Percentiles rank a stretch among this genome's conserved stretches.
Evolutionary conservation across 2,329 filamentous ascomycete species (phyloP).

Genomic region (Fusarium tanahbumbuense): DNA sequence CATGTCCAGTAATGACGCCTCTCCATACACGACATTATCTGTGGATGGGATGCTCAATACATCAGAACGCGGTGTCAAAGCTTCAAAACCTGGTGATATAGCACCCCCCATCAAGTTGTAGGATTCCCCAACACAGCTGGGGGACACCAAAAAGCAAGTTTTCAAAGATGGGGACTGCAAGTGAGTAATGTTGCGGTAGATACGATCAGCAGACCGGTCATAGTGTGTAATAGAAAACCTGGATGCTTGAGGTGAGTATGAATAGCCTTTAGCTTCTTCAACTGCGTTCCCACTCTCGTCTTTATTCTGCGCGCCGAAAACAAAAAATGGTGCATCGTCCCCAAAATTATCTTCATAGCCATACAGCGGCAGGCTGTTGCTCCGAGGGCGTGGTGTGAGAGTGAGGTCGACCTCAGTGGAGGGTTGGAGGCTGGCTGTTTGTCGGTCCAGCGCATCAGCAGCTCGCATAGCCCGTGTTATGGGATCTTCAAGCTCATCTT

Average conservation of each 20-base stretch:
- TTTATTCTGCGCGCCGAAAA: slow-evolving; percentile 56
- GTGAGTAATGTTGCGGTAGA: slow-evolving; percentile 37
- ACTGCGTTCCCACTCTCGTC: slow-evolving; percentile 37
- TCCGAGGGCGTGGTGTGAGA: slow-evolving; percentile 55
- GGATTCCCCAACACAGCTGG: slow-evolving; percentile 53
- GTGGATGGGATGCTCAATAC: slow-evolving; percentile 50
- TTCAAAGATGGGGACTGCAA: slow-evolving; percentile 40
- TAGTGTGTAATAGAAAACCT: slow-evolving; percentile 48
- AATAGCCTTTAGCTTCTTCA: slow-evolving; percentile 30
- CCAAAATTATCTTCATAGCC: slow-evolving; percentile 57
- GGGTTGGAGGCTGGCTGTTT: slow-evolving; percentile 66
- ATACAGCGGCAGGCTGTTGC: slow-evolving; percentile 63
- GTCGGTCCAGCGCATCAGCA: slow-evolving; percentile 67
- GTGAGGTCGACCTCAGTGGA: slow-evolving; percentile 62
- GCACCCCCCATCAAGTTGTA: slow-evolving; percentile 40
- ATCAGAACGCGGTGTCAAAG: slow-evolving; percentile 51
- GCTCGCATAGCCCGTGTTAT: slow-evolving; percentile 67
- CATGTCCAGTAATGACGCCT: slow-evolving; percentile 56
- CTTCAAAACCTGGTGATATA: slow-evolving; percentile 35
- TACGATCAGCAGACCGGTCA: slow-evolving; percentile 42
- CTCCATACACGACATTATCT: slow-evolving; percentile 55
- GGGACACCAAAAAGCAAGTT: slow-evolving; percentile 33
- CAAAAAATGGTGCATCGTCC: slow-evolving; percentile 60
- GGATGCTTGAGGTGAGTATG: slow-evolving; percentile 37
- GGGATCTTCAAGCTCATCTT: slow-evolving; percentile 62